A percentile compares a stretch with the other conserved stretches of the same genome.
These are phyloP conservation scores for Dendrocalamus sinicus DNA, from an alignment of 176 grass and related monocot species.

Conservation along the genomic window DNA sequence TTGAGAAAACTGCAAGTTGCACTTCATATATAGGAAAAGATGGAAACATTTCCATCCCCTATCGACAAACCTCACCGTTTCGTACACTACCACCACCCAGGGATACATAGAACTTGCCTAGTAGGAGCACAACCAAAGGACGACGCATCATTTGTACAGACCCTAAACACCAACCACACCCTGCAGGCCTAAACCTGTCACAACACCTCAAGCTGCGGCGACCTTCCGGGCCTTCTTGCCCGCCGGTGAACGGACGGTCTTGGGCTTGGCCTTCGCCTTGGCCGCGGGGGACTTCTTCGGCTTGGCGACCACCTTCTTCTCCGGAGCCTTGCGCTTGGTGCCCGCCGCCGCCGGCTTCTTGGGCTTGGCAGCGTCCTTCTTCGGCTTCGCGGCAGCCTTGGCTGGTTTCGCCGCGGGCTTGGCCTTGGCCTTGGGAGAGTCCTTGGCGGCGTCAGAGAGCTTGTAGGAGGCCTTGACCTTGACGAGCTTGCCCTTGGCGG, in stretches of 20 bases:
- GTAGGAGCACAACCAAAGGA: background rate
- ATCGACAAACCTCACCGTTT: background rate
- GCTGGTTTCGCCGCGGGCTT: constrained; percentile 32
- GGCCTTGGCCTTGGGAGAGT: constrained; percentile 41
- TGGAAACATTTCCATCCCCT: background rate
- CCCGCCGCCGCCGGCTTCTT: constrained; percentile 32
- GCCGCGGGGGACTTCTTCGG: constrained; percentile 11
- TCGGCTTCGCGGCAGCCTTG: constrained; percentile 40
- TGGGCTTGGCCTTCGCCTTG: constrained; percentile 29
- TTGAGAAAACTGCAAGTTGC: background rate
- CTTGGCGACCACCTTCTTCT: constrained; percentile 33
- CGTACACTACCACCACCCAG: background rate
- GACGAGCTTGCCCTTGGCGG: constrained; percentile 84
- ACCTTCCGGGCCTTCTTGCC: constrained; percentile 61
- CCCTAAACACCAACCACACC: constrained; percentile 23
- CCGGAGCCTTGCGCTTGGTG: constrained; percentile 49
- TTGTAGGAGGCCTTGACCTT: constrained; percentile 99
- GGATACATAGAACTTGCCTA: background rate
- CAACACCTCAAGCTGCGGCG: background rate
- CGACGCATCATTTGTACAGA: constrained; percentile 39
- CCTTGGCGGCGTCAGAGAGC: constrained; percentile 71
- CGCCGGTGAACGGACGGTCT: constrained; percentile 45
- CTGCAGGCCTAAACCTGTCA: background rate
- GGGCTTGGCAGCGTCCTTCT: constrained; percentile 24
- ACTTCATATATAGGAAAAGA: background rate